Evolutionary conservation across 768 basidiomycete species (phyloP).

Genomic region (Trametes punicea): DNA sequence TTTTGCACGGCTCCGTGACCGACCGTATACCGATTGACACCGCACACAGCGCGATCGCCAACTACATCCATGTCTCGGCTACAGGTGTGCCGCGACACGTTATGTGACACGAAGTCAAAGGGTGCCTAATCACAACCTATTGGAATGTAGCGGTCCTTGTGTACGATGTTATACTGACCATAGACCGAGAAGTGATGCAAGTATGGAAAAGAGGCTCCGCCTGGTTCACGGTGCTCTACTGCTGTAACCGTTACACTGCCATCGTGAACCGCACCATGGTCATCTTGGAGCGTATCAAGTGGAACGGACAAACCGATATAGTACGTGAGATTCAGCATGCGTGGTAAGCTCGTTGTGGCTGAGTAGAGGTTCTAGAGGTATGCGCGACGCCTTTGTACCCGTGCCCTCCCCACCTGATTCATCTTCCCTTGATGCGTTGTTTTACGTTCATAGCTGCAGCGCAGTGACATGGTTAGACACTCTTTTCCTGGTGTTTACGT

Average conservation of each 20-base stretch:
- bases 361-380: background rate
- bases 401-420: too few species aligned
- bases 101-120: background rate
- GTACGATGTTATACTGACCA: background rate
- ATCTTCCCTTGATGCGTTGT: too few species aligned
- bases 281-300: background rate
- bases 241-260: background rate
- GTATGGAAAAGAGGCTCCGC: background rate
- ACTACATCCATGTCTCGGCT: constrained; percentile 6
- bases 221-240: background rate
- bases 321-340: background rate
- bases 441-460: background rate
- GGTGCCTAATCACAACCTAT: background rate
- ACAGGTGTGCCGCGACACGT: background rate
- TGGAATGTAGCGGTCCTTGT: background rate
- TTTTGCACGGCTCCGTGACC: background rate
- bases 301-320: background rate
- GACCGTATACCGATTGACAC: background rate
- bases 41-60: background rate
- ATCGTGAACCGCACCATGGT: background rate
- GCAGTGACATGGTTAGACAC: background rate
- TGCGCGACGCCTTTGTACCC: background rate
- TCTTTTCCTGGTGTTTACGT: background rate
- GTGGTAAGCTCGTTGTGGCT: background rate
- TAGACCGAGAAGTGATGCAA: background rate